A percentile compares a stretch with the other conserved stretches of the same genome.
phyloP scores from a whole-genome alignment of 1,284 basidiomycete species.

The Anthracocystis walkeri region DNA sequence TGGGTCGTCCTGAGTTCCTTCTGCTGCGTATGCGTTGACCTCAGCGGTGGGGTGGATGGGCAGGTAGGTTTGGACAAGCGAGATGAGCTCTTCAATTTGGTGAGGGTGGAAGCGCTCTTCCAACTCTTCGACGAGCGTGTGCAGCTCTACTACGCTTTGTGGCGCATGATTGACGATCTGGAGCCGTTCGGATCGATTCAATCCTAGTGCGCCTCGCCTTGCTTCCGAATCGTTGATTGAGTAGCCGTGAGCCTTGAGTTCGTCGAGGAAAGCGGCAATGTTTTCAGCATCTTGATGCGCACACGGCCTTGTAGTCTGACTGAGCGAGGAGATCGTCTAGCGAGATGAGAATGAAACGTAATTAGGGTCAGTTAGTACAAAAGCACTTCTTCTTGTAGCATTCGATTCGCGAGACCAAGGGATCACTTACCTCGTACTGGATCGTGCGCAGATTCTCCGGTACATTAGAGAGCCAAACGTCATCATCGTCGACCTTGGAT shows the following conservation, averaged over 20 bases:
- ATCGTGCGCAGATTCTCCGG: constrained; percentile 85
- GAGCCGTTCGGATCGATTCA: constrained; percentile 91
- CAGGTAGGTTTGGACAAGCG: constrained; percentile 73
- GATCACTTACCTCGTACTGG: constrained; percentile 80
- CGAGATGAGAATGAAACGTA: neutral
- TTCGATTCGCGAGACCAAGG: neutral
- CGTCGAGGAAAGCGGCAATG: constrained; percentile 77
- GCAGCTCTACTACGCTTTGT: constrained; percentile 83
- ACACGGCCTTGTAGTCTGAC: constrained; percentile 79
- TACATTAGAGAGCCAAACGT: constrained; percentile 42
- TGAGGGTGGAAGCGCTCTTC: constrained; percentile 78
- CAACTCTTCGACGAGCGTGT: constrained; percentile 90
- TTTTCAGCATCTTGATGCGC: constrained; percentile 77
- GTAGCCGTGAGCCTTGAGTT: constrained; percentile 71
- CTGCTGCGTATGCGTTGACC: constrained; percentile 32
- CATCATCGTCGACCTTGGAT: constrained; percentile 34
- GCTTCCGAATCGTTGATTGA: constrained; percentile 47
- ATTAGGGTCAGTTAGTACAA: neutral
- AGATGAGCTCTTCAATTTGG: constrained; percentile 79
- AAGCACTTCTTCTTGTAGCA: neutral
- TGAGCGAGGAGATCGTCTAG: constrained; percentile 85
- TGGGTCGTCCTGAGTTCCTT: constrained; percentile 30
- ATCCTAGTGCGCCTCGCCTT: constrained; percentile 72
- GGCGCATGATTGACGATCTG: constrained; percentile 91
- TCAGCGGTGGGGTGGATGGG: constrained; percentile 25